Evolutionary conservation across 2,329 filamentous ascomycete genomes (phyloP).

Genomic region (Venturia oleaginea): DNA sequence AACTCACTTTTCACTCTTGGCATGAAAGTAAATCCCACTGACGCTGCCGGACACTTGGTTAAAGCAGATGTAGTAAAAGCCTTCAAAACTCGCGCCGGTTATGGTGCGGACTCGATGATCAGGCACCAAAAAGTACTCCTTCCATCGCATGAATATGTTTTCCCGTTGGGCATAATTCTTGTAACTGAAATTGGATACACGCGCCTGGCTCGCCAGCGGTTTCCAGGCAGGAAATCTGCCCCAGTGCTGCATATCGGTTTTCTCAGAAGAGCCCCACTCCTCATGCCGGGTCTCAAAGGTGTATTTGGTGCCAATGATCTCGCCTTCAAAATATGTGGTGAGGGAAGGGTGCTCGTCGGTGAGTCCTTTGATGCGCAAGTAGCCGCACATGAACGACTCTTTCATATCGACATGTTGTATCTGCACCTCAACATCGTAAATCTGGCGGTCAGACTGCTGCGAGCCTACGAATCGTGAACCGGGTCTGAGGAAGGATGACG

Average conservation of each 20-base stretch:
- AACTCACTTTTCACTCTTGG: conserved; percentile 93
- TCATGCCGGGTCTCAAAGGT: conserved; percentile 86
- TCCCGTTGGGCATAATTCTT: conserved; percentile 70
- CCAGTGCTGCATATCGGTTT: conserved; percentile 91
- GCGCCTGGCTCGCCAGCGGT: conserved; percentile 59
- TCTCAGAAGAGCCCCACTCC: conserved; percentile 84
- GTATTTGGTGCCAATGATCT: conserved; percentile 93
- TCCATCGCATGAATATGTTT: conserved; percentile 98
- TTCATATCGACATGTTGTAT: conserved; percentile 93
- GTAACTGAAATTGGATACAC: conserved; percentile 46
- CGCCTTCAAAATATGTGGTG: conserved; percentile 95
- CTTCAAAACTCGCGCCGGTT: conserved; percentile 90
- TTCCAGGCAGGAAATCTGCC: conserved; percentile 79
- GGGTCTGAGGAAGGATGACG: conserved; percentile 76
- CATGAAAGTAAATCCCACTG: conserved; percentile 94
- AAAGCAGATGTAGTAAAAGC: conserved; percentile 99
- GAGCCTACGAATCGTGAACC: conserved; percentile 85
- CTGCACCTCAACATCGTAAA: conserved; percentile 93
- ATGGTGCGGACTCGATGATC: conserved; percentile 89
- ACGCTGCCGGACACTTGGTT: conserved; percentile 82
- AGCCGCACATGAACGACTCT: conserved; percentile 90
- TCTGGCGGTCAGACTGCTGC: conserved; percentile 84
- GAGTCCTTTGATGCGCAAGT: conserved; percentile 88
- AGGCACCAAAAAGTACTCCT: conserved; percentile 93
- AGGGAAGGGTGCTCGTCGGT: conserved; percentile 96